Evolutionary conservation across 2,329 filamentous ascomycete species (phyloP).

Genomic region (Aurifilum marmelostoma): DNA sequence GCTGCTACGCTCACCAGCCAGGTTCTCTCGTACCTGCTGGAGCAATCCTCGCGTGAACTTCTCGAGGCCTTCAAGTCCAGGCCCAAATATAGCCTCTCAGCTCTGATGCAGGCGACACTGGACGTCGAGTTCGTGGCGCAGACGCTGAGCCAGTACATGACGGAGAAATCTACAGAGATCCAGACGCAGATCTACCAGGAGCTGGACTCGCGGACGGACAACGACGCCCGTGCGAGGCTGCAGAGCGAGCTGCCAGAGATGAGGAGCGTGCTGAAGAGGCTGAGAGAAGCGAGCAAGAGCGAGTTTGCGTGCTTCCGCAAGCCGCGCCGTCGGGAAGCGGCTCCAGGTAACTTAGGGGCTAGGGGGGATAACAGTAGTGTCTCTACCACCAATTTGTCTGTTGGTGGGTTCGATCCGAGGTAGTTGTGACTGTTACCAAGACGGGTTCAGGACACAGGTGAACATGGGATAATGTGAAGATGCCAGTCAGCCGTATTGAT

Average conservation of each 20-base stretch:
- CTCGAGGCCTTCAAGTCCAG: conserved; percentile 76
- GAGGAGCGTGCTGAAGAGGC: conserved; percentile 80
- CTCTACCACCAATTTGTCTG: conserved; percentile 21
- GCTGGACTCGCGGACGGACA: conserved; percentile 85
- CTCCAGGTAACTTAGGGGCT: conserved; percentile 16
- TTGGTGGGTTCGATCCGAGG: conserved; percentile 23
- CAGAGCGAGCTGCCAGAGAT: conserved; percentile 90
- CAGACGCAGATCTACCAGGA: conserved; percentile 93
- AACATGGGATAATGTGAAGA: not conserved
- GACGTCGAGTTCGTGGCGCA: conserved; percentile 97
- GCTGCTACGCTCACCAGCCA: conserved; percentile 75
- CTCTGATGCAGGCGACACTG: conserved; percentile 94
- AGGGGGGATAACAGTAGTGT: conserved; percentile 22
- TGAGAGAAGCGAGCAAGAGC: conserved; percentile 79
- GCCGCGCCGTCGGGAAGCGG: conserved; percentile 43
- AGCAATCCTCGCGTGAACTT: conserved; percentile 78
- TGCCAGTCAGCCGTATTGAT: not conserved
- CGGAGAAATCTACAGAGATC: conserved; percentile 75
- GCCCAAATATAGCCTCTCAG: conserved; percentile 71
- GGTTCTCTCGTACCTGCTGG: conserved; percentile 84
- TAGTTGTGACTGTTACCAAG: no score
- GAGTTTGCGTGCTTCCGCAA: conserved; percentile 88
- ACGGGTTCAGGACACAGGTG: no score
- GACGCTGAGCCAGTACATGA: conserved; percentile 87
- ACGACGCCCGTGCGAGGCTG: conserved; percentile 76